Base-by-base conservation (phyloP, 495 filamentous ascomycete species). In the Neurospora hispaniola region DNA sequence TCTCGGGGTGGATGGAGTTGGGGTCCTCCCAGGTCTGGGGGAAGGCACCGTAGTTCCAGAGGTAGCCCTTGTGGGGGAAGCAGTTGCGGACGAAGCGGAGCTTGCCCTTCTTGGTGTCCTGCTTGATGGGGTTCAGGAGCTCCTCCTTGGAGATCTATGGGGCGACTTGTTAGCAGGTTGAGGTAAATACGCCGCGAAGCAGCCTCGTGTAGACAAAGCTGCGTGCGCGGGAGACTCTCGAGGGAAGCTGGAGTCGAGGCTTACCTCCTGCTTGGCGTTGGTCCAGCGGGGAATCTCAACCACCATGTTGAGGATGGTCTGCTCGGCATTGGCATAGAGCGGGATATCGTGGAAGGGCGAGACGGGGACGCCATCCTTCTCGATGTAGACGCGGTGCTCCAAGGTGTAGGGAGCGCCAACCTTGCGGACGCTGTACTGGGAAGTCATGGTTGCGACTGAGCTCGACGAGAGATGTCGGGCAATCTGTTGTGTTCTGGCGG, bases 31-130 rank as follows among this genome's bases (percentile, higher is more conserved):
- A 99, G 75, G 96, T 99, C 94, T 97, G 76, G 78, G 96, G 96
- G 90, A 99, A 98, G 84, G 94, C 93, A 84, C 96, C 96, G 83
- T 99, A 99, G 89, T 98, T 99, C 96, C 96, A 99, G 76, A 98
- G 92, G 83, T 98, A 99, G 71, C 96, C 96, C 89, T 98, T 97
- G 90, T 99, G 96, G 76, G 96, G 96, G 89, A 99, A 99, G 90
- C 96, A 98, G 90, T 99, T 99, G 84, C 96, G 93, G 82, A 99
- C 96, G 82, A 90, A 99, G 76, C 96, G 93, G 74, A 98, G 94
- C 86, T 93, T 94, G 84, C 92, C 92, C 85, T 94, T 94, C 90
- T 94, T 94, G 78, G 88, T 85, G 82, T 94, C 91, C 83, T 94
- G 91, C 89, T 97, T 97, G 84, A 98, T 97, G 81, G 94, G 94